Evolutionary conservation across 192 early-diverging fungal species (phyloP).

Genomic region (Phycomyces blakesleeanus): DNA sequence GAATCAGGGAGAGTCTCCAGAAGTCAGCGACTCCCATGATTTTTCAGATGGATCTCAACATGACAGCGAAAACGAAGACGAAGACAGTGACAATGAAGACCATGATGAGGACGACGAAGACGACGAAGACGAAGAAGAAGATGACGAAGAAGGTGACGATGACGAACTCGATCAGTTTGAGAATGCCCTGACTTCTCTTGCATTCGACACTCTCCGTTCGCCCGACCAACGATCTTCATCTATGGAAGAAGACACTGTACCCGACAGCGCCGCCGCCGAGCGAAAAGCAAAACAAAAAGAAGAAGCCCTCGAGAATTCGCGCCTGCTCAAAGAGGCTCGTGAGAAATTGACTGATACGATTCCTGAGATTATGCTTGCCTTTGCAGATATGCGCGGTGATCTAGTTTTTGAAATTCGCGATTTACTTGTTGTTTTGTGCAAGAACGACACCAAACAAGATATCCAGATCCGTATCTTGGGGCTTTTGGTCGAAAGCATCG

Average conservation of each 20-base stretch:
- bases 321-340: slow-evolving; percentile 27
- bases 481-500: not conserved
- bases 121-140: slow-evolving; percentile 30
- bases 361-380: slow-evolving; percentile 35
- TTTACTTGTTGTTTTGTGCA: slow-evolving; percentile 52
- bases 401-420: slow-evolving; percentile 68
- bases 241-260: slow-evolving; percentile 39
- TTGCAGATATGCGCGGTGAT: slow-evolving; percentile 52
- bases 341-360: slow-evolving; percentile 44
- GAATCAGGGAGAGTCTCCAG: not conserved
- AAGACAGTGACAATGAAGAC: slow-evolving; percentile 15
- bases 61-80: slow-evolving; percentile 20
- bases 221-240: slow-evolving; percentile 5
- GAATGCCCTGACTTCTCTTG: slow-evolving; percentile 37
- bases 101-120: slow-evolving; percentile 28
- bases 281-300: slow-evolving; percentile 2
- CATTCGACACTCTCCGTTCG: slow-evolving; percentile 26
- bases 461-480: not conserved
- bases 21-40: no score
- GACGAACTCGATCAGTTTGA: slow-evolving; percentile 18
- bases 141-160: slow-evolving; percentile 20
- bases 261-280: not conserved
- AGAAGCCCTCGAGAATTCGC: not conserved
- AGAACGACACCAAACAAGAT: slow-evolving; percentile 37
- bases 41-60: slow-evolving; percentile 7